Conservation (phyloP, 148 eudicot genomes). For the Hydrangea macrophylla region DNA sequence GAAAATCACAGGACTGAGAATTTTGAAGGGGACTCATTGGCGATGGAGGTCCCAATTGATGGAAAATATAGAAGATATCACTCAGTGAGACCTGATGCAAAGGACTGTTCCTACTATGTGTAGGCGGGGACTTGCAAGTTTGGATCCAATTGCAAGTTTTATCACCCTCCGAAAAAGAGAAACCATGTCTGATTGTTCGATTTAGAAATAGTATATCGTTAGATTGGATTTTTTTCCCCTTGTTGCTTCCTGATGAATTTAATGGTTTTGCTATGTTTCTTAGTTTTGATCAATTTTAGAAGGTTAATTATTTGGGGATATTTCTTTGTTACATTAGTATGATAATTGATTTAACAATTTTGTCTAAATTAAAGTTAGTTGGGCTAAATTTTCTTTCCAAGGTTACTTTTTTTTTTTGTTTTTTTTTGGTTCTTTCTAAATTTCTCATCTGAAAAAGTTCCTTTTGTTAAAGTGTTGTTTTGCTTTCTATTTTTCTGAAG, state of each 20-base stretch:
- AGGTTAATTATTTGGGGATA: background rate
- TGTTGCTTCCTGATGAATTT: background rate
- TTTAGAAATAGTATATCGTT: background rate
- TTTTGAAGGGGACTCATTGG: slow-evolving; percentile 1
- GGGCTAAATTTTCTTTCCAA: no score
- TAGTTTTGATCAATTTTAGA: background rate
- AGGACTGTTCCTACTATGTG: slow-evolving; percentile 47
- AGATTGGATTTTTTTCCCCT: background rate
- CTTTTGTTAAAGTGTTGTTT: slow-evolving; percentile 2
- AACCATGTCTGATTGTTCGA: slow-evolving; percentile 36
- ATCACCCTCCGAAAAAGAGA: slow-evolving; percentile 57
- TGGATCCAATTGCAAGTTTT: slow-evolving; percentile 60
- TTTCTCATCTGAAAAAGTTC: background rate
- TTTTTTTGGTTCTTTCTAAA: no score
- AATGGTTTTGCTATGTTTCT: background rate
- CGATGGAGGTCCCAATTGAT: background rate
- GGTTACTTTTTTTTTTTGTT: no score
- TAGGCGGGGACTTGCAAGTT: slow-evolving; percentile 48
- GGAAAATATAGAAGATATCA: slow-evolving; percentile 16
- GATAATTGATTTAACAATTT: no score
- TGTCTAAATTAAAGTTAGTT: no score
- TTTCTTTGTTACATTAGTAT: slow-evolving; percentile 1
- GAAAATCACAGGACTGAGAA: background rate
- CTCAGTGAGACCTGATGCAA: slow-evolving; percentile 57
- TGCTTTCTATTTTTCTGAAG: slow-evolving; percentile 21